phyloP scores from a whole-genome alignment of 2,329 filamentous ascomycete genomes.

The Atkinsonella hypoxylon region DNA sequence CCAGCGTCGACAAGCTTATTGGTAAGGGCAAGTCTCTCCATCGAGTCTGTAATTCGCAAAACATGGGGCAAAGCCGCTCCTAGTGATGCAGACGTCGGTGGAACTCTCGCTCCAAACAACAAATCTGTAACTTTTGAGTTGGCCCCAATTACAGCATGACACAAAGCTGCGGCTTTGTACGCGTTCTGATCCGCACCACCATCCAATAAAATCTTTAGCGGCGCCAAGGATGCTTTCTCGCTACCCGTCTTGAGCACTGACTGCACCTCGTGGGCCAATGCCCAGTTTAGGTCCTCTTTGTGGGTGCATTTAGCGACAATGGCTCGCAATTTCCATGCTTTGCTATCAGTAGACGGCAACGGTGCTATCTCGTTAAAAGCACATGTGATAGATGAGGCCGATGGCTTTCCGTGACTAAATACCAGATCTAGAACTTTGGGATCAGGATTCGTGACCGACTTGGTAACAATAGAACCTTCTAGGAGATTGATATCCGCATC shows the following conservation, averaged over 20 bases:
- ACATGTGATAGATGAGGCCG: slow-evolving; percentile 27
- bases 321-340: slow-evolving; percentile 36
- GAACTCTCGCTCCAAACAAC: slow-evolving; percentile 27
- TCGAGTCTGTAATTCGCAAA: slow-evolving; percentile 36
- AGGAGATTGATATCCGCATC: slow-evolving; percentile 40
- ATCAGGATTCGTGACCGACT: slow-evolving; percentile 31
- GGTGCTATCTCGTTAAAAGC: slow-evolving; percentile 31
- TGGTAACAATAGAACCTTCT: slow-evolving; percentile 29
- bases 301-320: slow-evolving; percentile 32
- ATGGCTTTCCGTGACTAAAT: slow-evolving; percentile 33
- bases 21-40: slow-evolving; percentile 38
- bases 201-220: slow-evolving; percentile 34
- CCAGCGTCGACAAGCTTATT: slow-evolving; percentile 38
- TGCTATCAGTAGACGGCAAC: slow-evolving; percentile 31
- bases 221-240: slow-evolving; percentile 27
- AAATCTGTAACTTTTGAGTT: slow-evolving; percentile 35
- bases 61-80: slow-evolving; percentile 39
- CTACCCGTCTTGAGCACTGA: slow-evolving; percentile 23
- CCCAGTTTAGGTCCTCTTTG: slow-evolving; percentile 29
- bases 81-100: slow-evolving; percentile 31
- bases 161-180: slow-evolving; percentile 37
- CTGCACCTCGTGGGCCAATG: slow-evolving; percentile 40
- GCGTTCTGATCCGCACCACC: slow-evolving; percentile 44
- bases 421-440: slow-evolving; percentile 36
- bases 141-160: slow-evolving; percentile 35